Percentiles rank a stretch among this genome's conserved stretches.
Conservation (phyloP, 805 yeast species). For the Millerozyma miso region DNA sequence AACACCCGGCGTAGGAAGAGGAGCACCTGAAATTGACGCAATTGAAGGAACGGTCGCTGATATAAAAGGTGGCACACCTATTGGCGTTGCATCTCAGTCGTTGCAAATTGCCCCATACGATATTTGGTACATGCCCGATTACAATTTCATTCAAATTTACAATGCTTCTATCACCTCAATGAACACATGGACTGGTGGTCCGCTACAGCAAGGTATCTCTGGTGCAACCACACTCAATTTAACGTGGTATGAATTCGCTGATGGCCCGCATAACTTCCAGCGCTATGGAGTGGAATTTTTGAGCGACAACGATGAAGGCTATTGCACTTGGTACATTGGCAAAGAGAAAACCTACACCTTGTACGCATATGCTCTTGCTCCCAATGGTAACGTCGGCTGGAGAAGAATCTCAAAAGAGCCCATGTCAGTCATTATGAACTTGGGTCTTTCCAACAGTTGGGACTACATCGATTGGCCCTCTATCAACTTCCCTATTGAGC, state of each 20-base stretch:
- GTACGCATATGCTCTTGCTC: constrained; percentile 42
- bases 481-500: constrained; percentile 30
- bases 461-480: constrained; percentile 33
- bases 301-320: constrained; percentile 13
- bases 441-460: constrained; percentile 41
- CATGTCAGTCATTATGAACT: constrained; percentile 34
- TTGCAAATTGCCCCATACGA: constrained; percentile 92
- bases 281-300: constrained; percentile 47
- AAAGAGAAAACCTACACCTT: constrained; percentile 38
- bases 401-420: constrained; percentile 35
- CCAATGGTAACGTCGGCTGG: constrained; percentile 36
- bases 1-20: constrained; percentile 32
- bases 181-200: constrained; percentile 89
- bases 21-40: constrained; percentile 31
- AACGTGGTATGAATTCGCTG: constrained; percentile 73
- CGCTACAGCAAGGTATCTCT: constrained; percentile 86
- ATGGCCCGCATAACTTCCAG: constrained; percentile 52
- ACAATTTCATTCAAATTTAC: constrained; percentile 67
- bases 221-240: constrained; percentile 72
- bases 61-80: constrained; percentile 35
- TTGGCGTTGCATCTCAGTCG: constrained; percentile 83
- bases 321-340: constrained; percentile 8
- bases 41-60: constrained; percentile 51
- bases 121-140: constrained; percentile 90
- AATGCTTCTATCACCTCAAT: constrained; percentile 67